Evolutionary conservation across 2,329 filamentous ascomycete genomes (phyloP), one percentile per base, ranked within the genome.

Genomic region (Orbilia oligospora): DNA sequence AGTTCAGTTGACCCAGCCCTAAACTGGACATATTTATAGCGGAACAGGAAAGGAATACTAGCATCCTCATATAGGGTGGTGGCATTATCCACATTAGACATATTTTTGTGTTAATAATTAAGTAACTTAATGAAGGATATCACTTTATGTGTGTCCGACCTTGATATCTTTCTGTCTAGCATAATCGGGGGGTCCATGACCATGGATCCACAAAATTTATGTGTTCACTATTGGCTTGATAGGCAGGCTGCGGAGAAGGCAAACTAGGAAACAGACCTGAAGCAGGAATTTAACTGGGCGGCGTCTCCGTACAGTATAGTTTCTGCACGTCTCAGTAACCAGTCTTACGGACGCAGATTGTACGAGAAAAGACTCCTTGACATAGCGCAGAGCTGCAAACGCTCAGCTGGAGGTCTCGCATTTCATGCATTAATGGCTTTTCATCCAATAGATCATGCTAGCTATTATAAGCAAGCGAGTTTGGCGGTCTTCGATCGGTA

Each of bases 131-230:
- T 46, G 10, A 44, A 44, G 33, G 56, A 44, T 61, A 44, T 30
- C 18, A 49, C 61, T 27, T 49, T 30, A 30, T 64, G 22, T 49
- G 61, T 27, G 14, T 33, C 10, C 27, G 6, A 65, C 61, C 61
- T 20, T 48, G 41, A 64, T 46, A 64, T 64, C 30, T 8, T 71
- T 48, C 53, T 22, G 44, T 61, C 38, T 24, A 64, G 63, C 51
- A 58, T 46, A 33, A 41, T 76, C 56, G 49, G 66, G 46, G 58
- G 58, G 56, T 70, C 58, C 66, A 64, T 70, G 72, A 66, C 72
- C 66, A 76, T 76, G 72, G 72, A 68, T 70, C 72, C 72, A 76
- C 72, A 66, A 51, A 53, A 65, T 4, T 76, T 65, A 33, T 66
- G 49, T 66, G 24, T 36, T 27, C 41, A 22, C 49, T 33, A 76